Percentiles rank a stretch among this genome's conserved stretches.
Evolutionary conservation across 208 protist genomes (phyloP).

Genomic region (Entamoeba dispar): DNA sequence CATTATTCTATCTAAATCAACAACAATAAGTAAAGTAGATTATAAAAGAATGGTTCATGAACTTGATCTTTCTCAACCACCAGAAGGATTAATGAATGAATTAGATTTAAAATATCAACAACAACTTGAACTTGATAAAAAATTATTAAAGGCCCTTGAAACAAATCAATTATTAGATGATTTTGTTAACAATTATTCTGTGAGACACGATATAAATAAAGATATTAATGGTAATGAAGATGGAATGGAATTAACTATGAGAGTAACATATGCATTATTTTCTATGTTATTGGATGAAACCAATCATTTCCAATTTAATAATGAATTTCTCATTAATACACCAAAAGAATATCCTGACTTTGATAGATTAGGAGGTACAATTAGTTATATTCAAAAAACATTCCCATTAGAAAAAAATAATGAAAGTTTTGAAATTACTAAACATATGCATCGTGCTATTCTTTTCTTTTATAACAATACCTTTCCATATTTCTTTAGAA

Average conservation of each 20-base stretch:
- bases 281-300: background rate
- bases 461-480: background rate
- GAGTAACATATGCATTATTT: background rate
- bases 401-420: background rate
- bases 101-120: background rate
- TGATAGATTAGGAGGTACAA: background rate
- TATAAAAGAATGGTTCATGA: background rate
- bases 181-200: background rate
- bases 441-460: background rate
- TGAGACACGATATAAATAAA: background rate
- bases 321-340: background rate
- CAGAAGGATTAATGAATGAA: background rate
- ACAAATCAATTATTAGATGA: background rate
- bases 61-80: background rate
- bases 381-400: background rate
- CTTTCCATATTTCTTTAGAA: background rate
- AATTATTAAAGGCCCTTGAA: background rate
- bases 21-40: background rate
- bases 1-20: background rate
- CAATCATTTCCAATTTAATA: background rate
- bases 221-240: background rate
- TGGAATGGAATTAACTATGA: background rate
- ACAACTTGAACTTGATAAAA: background rate
- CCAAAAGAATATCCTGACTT: background rate
- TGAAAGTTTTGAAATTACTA: background rate